Evolutionary conservation across 2,329 filamentous ascomycete genomes (phyloP), one percentile per base, ranked within the genome.

Genomic region (Diaporthe vaccinii): DNA sequence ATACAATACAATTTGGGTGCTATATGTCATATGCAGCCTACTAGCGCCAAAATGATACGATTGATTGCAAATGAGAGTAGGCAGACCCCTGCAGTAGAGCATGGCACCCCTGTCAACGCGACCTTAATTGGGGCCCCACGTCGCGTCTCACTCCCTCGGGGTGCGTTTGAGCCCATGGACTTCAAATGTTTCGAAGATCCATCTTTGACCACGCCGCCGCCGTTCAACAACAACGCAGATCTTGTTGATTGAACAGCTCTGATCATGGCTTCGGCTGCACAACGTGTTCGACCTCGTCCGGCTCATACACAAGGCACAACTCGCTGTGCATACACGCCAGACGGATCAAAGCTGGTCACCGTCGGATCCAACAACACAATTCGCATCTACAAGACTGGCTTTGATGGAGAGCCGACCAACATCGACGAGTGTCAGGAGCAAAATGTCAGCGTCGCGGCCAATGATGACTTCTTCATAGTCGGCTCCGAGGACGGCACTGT

Each of bases 401-500:
- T 94, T 53, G 94, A 98, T 85, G 96, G 95, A 79, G 97, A 99
- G 83, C 97, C 97, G 14, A 92, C 91, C 75, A 98, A 96, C 74
- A 93, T 99, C 74, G 96, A 98, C 82, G 95, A 98, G 78, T 95
- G 93, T 73, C 93, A 94, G 76, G 96, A 98, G 79, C 93, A 94
- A 78, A 98, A 98, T 81, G 89, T 94, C 28, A 92, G 93, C 44
- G 91, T 98, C 31, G 93, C 92, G 41, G 92, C 95, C 28, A 91
- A 91, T 49, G 90, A 96, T 81, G 91, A 93, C 76, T 95, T 94
- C 83, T 98, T 98, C 82, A 91, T 98, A 59, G 92, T 95, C 77
- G 97, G 95, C 39, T 94, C 95, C 28, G 96, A 99, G 84, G 96
- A 98, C 85, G 97, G 97, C 81, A 97, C 94, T n/a, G 95, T 99